Conservation (phyloP, 2,329 filamentous ascomycete species). For the Lecanoromycetidae sp. region DNA sequence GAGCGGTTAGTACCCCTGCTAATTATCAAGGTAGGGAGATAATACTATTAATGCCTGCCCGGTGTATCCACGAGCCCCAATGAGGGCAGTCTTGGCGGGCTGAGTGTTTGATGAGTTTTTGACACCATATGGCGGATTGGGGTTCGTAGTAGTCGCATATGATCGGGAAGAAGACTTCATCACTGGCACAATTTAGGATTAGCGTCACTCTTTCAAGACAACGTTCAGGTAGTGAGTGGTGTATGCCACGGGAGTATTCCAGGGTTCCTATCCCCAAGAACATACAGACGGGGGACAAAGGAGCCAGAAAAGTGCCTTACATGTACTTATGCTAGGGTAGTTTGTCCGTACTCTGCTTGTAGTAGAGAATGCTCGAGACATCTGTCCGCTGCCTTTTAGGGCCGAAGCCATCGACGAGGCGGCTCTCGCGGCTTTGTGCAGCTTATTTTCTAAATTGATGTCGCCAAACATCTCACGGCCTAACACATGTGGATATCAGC, state of each 20-base stretch:
- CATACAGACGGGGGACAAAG: no score
- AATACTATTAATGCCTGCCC: conserved; percentile 78
- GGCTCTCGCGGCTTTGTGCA: conserved; percentile 63
- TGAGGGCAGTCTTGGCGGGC: conserved; percentile 70
- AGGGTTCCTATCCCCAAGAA: no score
- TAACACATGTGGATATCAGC: no score
- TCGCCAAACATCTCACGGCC: conserved; percentile 64
- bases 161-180: conserved; percentile 4
- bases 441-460: conserved; percentile 74
- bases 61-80: conserved; percentile 82
- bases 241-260: background rate
- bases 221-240: background rate
- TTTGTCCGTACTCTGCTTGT: conserved; percentile 23
- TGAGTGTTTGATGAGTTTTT: conserved; percentile 75
- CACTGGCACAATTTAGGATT: background rate
- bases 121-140: conserved; percentile 74
- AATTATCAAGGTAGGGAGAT: no score
- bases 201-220: background rate
- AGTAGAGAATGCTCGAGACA: conserved; percentile 58
- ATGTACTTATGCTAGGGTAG: no score
- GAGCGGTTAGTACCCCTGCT: no score
- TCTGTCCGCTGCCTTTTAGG: conserved; percentile 54
- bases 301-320: no score
- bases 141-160: conserved; percentile 51
- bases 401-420: conserved; percentile 57